Evolutionary conservation across 371 early-diverging fungal species (phyloP).

Genomic region (Hamiltosporidium magnivora): DNA sequence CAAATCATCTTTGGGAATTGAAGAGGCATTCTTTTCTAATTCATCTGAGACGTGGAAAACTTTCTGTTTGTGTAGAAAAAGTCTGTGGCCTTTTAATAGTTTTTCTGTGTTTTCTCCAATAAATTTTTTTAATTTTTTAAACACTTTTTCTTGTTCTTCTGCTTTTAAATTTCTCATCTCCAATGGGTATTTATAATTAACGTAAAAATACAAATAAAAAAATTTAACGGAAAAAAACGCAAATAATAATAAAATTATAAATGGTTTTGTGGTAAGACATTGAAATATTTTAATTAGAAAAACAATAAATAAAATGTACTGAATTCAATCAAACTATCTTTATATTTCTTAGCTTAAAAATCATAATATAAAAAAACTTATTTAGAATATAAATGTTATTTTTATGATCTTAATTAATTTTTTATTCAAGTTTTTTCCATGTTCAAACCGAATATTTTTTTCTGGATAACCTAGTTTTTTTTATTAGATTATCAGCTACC

Average conservation of each 20-base stretch:
- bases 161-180: background rate
- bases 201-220: too few relatives aligned
- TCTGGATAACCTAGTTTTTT: too few relatives aligned
- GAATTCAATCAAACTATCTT: too few relatives aligned
- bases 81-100: background rate
- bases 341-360: too few relatives aligned
- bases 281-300: background rate
- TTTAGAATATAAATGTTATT: too few relatives aligned
- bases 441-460: too few relatives aligned
- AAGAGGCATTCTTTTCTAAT: background rate
- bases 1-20: constrained; percentile 63
- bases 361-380: too few relatives aligned
- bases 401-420: too few relatives aligned
- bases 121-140: background rate
- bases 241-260: background rate
- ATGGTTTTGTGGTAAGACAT: background rate
- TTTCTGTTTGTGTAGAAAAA: background rate
- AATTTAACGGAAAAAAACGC: too few relatives aligned
- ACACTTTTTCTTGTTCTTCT: constrained; percentile 3
- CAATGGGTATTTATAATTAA: too few relatives aligned
- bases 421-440: too few relatives aligned
- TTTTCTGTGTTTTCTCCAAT: background rate
- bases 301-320: background rate
- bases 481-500: too few relatives aligned
- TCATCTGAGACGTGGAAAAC: background rate